A percentile compares a stretch with the other conserved stretches of the same genome.
Conservation (phyloP, 345 rosid species). For the Conringia planisiliqua region DNA sequence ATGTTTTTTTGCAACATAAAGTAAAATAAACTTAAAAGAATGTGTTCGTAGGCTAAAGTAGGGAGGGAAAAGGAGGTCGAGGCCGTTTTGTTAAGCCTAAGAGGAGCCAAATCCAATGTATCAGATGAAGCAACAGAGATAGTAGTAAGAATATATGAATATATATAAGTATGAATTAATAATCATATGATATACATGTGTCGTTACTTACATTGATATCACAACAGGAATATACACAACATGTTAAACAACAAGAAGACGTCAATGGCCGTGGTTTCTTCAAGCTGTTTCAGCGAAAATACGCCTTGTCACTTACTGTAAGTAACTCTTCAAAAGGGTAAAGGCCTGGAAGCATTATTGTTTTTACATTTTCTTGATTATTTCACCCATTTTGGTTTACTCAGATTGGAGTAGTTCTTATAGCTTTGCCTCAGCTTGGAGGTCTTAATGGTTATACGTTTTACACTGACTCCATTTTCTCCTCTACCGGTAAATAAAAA, state of each 20-base stretch:
- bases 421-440: constrained; percentile 79
- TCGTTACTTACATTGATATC: background rate
- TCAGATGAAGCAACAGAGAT: constrained; percentile 32
- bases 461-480: constrained; percentile 53
- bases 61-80: constrained; percentile 26
- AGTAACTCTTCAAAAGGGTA: background rate
- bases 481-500: constrained; percentile 44
- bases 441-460: constrained; percentile 57
- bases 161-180: background rate
- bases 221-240: constrained; percentile 22
- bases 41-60: constrained; percentile 22
- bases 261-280: background rate
- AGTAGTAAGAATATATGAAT: constrained; percentile 6
- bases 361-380: background rate
- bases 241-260: constrained; percentile 22
- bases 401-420: constrained; percentile 71
- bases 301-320: constrained; percentile 25
- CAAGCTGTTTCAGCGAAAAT: constrained; percentile 29
- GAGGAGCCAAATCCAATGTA: constrained; percentile 24
- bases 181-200: background rate
- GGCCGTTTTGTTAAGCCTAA: constrained; percentile 15
- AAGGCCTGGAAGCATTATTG: background rate
- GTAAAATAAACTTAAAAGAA: background rate
- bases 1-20: background rate
- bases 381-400: background rate